Conservation (phyloP, 169 alveolate species). For the Neospora caninum region DNA sequence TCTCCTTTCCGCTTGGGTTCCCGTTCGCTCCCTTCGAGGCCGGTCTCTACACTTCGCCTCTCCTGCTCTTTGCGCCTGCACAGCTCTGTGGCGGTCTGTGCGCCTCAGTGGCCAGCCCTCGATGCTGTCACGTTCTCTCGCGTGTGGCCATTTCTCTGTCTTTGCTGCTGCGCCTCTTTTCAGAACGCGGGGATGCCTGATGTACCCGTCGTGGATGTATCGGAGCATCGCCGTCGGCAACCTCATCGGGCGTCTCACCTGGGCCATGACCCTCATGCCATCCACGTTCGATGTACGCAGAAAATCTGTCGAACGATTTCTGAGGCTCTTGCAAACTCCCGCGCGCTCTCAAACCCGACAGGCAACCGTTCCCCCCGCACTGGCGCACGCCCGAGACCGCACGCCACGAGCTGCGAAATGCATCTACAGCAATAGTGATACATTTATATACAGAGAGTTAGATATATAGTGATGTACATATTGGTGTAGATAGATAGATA, state of each 20-base stretch:
- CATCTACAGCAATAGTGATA: neutral
- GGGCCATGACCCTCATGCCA: constrained; percentile 85
- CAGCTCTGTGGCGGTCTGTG: neutral
- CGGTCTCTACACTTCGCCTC: no score
- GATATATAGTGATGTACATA: neutral
- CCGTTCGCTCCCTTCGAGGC: no score
- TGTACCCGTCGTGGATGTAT: constrained; percentile 75
- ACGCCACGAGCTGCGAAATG: no score
- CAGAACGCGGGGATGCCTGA: constrained; percentile 53
- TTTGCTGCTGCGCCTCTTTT: neutral
- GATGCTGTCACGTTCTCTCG: neutral
- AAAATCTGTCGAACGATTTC: neutral
- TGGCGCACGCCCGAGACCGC: no score
- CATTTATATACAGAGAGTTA: neutral
- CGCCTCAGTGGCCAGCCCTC: neutral
- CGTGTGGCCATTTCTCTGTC: neutral
- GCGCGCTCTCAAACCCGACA: no score
- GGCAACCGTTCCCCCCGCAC: no score
- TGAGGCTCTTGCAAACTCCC: no score
- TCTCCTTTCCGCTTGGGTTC: no score
- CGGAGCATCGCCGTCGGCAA: constrained; percentile 71
- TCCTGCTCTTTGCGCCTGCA: neutral
- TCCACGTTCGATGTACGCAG: constrained; percentile 69
- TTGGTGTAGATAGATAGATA: neutral
- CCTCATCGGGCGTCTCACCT: constrained; percentile 78